phyloP scores from a whole-genome alignment of 805 yeast genomes.

The Danielia oregonensis region DNA sequence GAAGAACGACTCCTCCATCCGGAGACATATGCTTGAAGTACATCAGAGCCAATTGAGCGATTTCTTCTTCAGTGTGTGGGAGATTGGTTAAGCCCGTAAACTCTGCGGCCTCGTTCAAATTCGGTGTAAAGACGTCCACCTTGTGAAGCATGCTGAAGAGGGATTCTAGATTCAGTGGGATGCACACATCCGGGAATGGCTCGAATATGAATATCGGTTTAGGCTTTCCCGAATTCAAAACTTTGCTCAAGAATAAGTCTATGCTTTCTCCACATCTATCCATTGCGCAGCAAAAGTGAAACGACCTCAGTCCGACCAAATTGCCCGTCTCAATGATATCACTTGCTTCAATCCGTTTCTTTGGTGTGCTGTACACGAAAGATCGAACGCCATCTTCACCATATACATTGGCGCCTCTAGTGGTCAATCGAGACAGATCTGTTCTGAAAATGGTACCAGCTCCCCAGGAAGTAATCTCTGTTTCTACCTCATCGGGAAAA shows the following conservation, averaged over 20 bases:
- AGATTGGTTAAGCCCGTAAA: constrained; percentile 53
- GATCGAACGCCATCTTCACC: constrained; percentile 50
- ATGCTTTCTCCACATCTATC: constrained; percentile 52
- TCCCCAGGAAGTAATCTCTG: constrained; percentile 54
- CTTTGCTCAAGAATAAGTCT: constrained; percentile 17
- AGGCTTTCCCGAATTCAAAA: neutral
- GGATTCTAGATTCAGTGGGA: constrained; percentile 36
- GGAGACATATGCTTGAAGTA: constrained; percentile 31
- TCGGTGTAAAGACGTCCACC: constrained; percentile 72
- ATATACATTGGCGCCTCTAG: constrained; percentile 80
- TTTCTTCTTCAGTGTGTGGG: constrained; percentile 22
- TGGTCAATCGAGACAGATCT: constrained; percentile 54
- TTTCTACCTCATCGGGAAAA: constrained; percentile 51
- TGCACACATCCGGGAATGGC: constrained; percentile 79
- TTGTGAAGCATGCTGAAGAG: constrained; percentile 37
- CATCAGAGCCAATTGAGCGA: constrained; percentile 27
- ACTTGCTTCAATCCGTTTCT: constrained; percentile 51
- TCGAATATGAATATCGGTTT: constrained; percentile 67
- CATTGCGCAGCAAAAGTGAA: constrained; percentile 76
- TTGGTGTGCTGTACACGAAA: constrained; percentile 62
- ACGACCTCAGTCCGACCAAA: constrained; percentile 37
- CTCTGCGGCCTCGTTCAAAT: constrained; percentile 75
- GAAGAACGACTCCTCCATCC: constrained; percentile 51
- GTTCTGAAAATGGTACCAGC: constrained; percentile 56
- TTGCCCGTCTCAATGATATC: constrained; percentile 46